Percentiles rank a stretch among this genome's conserved stretches.
Conservation (phyloP, 2,329 filamentous ascomycete genomes). For the Parasarocladium wereldwijsianum region DNA sequence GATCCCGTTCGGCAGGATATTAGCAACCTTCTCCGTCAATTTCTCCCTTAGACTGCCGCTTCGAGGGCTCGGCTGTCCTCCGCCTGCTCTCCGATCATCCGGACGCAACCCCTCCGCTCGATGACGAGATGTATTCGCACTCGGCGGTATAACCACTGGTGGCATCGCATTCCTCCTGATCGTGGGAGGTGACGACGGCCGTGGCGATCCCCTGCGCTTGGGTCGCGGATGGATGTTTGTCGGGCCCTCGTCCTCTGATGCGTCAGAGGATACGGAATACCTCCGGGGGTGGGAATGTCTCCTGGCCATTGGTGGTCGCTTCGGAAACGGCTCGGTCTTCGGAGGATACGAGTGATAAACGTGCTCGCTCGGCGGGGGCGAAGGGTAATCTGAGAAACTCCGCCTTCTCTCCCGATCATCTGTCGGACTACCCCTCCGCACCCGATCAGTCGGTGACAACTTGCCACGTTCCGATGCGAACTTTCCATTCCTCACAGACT, state of each 20-base stretch:
- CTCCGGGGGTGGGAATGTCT: constrained; percentile 35
- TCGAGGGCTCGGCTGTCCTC: constrained; percentile 15
- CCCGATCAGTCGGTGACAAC: constrained; percentile 20
- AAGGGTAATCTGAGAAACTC: constrained; percentile 36
- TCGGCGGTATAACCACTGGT: constrained; percentile 13
- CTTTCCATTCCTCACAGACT: too few relatives aligned
- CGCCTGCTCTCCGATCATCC: constrained; percentile 2
- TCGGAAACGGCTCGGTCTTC: constrained; percentile 6
- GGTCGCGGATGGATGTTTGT: constrained; percentile 10
- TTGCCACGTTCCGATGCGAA: too few relatives aligned
- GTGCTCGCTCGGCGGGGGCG: constrained; percentile 17
- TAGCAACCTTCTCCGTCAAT: constrained; percentile 27
- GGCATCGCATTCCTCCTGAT: constrained; percentile 20
- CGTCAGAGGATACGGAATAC: constrained; percentile 18
- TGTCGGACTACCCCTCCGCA: constrained; percentile 21
- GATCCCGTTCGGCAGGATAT: constrained; percentile 23
- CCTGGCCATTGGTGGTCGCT: constrained; percentile 18
- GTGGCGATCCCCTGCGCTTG: too few relatives aligned
- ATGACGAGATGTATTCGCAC: too few relatives aligned
- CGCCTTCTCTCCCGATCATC: constrained; percentile 28
- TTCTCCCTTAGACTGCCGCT: constrained; percentile 25
- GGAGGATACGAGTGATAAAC: constrained; percentile 11
- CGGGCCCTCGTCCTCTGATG: constrained; percentile 26
- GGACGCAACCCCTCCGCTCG: constrained; percentile 13
- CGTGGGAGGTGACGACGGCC: constrained; percentile 15